A percentile compares a stretch with the other conserved stretches of the same genome.
phyloP scores from a whole-genome alignment of 73 alveolate species.

The Blepharisma stoltei region DNA sequence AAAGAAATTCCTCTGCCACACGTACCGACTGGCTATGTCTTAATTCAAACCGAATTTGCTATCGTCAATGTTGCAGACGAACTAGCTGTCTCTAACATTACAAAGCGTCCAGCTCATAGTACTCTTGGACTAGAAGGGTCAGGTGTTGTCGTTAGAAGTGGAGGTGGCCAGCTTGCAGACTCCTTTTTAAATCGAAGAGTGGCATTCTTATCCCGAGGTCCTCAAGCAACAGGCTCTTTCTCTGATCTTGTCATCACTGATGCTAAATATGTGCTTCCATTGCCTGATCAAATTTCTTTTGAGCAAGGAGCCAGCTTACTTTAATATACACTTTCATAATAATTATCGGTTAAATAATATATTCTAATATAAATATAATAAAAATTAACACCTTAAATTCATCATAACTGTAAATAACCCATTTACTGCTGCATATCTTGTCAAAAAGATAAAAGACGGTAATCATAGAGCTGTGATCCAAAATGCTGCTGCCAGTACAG shows the following conservation, averaged over 20 bases:
- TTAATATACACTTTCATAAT: no score
- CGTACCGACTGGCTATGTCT: no score
- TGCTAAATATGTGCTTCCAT: conserved; percentile 53
- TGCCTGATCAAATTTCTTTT: conserved; percentile 43
- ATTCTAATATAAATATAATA: no score
- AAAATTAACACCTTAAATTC: no score
- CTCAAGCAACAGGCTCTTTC: conserved; percentile 50
- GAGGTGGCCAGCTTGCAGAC: conserved; percentile 69
- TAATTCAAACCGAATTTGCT: no score
- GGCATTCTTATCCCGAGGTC: neutral
- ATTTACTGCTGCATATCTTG: conserved; percentile 60
- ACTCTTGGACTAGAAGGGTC: conserved; percentile 69
- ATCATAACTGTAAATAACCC: no score
- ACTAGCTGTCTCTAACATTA: no score
- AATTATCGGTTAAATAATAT: no score
- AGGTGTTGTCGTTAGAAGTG: conserved; percentile 69
- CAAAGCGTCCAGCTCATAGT: no score
- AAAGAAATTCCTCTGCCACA: no score
- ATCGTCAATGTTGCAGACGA: no score
- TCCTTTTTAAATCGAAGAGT: conserved; percentile 64
- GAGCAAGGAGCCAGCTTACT: conserved; percentile 61
- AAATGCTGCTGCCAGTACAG: conserved; percentile 65
- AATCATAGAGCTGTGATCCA: conserved; percentile 48
- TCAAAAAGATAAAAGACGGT: conserved; percentile 36
- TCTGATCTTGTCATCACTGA: conserved; percentile 64